Conservation (phyloP, 2,329 filamentous ascomycete species). For the Fusarium albosuccineum region DNA sequence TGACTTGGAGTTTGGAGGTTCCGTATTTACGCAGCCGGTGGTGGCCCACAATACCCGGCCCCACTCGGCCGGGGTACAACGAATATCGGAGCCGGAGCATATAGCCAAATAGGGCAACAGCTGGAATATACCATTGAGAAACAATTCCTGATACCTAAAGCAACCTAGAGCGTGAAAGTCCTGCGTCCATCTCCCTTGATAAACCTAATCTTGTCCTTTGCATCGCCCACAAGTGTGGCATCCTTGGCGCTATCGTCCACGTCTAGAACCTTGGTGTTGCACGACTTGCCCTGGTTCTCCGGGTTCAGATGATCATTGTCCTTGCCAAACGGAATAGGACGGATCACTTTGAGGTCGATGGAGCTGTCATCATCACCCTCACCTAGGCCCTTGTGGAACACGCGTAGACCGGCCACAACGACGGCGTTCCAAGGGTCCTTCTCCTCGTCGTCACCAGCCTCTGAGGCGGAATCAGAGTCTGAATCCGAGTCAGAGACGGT, state of each 20-base stretch:
- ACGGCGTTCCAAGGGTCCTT: slow-evolving; percentile 74
- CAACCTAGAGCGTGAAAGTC: slow-evolving; percentile 6
- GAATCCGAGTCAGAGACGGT: slow-evolving; percentile 9
- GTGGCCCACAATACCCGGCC: slow-evolving; percentile 11
- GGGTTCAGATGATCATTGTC: slow-evolving; percentile 39
- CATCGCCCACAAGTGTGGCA: slow-evolving; percentile 55
- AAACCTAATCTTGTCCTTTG: slow-evolving; percentile 52
- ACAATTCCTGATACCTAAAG: too few relatives aligned
- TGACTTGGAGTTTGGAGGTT: background rate
- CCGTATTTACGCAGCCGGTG: background rate
- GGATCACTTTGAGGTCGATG: slow-evolving; percentile 56
- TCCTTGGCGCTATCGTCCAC: slow-evolving; percentile 62
- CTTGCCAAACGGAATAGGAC: slow-evolving; percentile 53
- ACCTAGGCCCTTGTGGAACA: slow-evolving; percentile 65
- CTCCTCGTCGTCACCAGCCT: slow-evolving; percentile 67
- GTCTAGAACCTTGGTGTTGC: slow-evolving; percentile 54
- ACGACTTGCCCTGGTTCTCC: slow-evolving; percentile 41
- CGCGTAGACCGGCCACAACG: slow-evolving; percentile 71
- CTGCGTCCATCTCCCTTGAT: slow-evolving; percentile 48
- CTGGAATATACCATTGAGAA: background rate
- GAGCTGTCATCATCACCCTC: slow-evolving; percentile 50
- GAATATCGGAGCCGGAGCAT: background rate
- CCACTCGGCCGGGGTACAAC: slow-evolving; percentile 1
- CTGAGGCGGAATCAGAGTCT: slow-evolving; percentile 41
- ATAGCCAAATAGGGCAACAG: slow-evolving; percentile 17